These are phyloP conservation scores for Umbelopsis vinacea DNA, from an alignment of 192 early-diverging fungal species.

Conservation along the genomic window DNA sequence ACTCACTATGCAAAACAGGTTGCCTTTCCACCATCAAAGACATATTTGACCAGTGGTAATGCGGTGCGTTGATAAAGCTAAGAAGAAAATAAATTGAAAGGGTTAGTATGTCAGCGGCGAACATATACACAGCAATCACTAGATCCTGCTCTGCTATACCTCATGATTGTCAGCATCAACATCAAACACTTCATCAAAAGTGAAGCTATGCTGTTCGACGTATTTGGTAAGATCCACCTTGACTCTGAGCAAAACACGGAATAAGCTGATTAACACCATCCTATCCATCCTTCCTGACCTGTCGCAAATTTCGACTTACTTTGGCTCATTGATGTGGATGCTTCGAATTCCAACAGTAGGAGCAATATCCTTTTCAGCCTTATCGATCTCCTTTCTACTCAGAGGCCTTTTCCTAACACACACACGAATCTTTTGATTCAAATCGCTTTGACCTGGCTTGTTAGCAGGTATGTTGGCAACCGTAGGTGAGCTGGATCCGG, in stretches of 20 bases:
- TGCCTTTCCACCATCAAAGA: constrained; percentile 94
- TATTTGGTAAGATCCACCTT: constrained; percentile 98
- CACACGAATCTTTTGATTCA: constrained; percentile 90
- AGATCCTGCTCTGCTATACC: constrained; percentile 41
- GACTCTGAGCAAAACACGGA: constrained; percentile 50
- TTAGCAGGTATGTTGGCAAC: not conserved
- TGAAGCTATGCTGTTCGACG: constrained; percentile 92
- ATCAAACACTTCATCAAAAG: constrained; percentile 98
- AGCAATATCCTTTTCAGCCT: constrained; percentile 87
- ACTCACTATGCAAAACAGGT: constrained; percentile 98
- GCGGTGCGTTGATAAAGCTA: constrained; percentile 85
- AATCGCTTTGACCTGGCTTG: constrained; percentile 46
- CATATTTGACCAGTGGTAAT: constrained; percentile 90
- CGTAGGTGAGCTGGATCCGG: constrained; percentile 11
- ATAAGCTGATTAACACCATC: not conserved
- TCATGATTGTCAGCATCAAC: constrained; percentile 81
- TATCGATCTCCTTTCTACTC: constrained; percentile 82
- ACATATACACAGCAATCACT: too few relatives aligned
- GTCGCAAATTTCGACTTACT: constrained; percentile 72
- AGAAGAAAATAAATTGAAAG: too few relatives aligned
- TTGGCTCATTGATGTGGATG: constrained; percentile 91
- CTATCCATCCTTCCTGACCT: too few relatives aligned
- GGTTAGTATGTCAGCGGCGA: too few relatives aligned
- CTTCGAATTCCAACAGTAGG: constrained; percentile 65
- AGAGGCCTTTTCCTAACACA: constrained; percentile 96